phyloP scores from a whole-genome alignment of 2,329 filamentous ascomycete genomes.

The Dichotomopilus funicola region DNA sequence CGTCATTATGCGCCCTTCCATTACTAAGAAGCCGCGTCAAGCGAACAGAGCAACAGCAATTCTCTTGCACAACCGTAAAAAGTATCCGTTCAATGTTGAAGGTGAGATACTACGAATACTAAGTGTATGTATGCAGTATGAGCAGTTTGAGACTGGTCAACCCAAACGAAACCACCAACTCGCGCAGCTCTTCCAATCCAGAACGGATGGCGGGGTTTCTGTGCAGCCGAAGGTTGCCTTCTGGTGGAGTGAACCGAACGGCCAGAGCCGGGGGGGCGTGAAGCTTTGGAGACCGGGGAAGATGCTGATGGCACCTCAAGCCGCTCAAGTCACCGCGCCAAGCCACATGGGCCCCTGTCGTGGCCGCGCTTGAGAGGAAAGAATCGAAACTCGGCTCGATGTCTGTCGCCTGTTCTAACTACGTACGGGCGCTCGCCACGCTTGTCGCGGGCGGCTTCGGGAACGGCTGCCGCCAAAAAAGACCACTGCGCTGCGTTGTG shows the following conservation, averaged over 20 bases:
- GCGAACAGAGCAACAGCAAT: too few relatives aligned
- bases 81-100: too few relatives aligned
- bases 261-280: background rate
- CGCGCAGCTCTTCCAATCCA: too few relatives aligned
- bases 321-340: slow-evolving; percentile 7
- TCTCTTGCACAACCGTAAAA: too few relatives aligned
- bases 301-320: slow-evolving; percentile 6
- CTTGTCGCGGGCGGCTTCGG: slow-evolving; percentile 14
- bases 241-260: background rate
- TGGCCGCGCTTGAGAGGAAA: slow-evolving; percentile 20
- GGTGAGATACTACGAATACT: too few relatives aligned
- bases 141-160: too few relatives aligned
- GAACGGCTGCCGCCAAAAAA: background rate
- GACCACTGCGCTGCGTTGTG: slow-evolving; percentile 11
- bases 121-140: too few relatives aligned
- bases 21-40: too few relatives aligned
- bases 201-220: background rate
- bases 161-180: too few relatives aligned
- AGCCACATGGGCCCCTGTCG: slow-evolving; percentile 14
- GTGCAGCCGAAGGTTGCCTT: background rate
- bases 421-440: too few relatives aligned
- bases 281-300: slow-evolving; percentile 1
- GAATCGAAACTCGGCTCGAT: slow-evolving; percentile 2
- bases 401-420: too few relatives aligned
- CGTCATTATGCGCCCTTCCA: too few relatives aligned